Percentiles rank a stretch among this genome's conserved stretches.
phyloP scores from a whole-genome alignment of 495 filamentous ascomycete species.

The Entonaema liquescens region DNA sequence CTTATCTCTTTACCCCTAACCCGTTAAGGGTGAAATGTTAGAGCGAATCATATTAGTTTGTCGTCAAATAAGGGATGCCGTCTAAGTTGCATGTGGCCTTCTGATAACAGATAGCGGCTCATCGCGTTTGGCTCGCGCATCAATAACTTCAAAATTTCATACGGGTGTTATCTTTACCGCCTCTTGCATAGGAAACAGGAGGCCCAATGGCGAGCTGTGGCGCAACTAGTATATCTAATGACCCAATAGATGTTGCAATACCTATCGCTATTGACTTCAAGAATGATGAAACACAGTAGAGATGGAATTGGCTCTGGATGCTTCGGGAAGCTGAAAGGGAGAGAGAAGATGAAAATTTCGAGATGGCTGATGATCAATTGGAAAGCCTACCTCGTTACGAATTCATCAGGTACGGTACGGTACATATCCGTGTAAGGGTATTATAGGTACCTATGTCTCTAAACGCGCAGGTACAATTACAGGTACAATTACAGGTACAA shows the following conservation, averaged over 20 bases:
- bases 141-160: constrained; percentile 4
- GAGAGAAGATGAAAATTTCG: background rate
- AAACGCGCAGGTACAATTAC: background rate
- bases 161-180: constrained; percentile 26
- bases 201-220: constrained; percentile 26
- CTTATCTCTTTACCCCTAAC: background rate
- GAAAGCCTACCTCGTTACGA: background rate
- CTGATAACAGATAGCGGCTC: constrained; percentile 18
- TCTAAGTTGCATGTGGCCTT: background rate
- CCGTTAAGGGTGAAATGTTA: background rate
- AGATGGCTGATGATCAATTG: constrained; percentile 4
- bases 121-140: constrained; percentile 13
- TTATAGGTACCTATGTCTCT: too few species aligned
- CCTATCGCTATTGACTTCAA: constrained; percentile 32
- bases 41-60: background rate
- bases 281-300: constrained; percentile 34
- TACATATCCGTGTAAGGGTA: too few species aligned
- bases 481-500: background rate
- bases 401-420: too few species aligned
- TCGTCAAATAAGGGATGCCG: constrained; percentile 18
- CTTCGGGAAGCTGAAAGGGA: background rate
- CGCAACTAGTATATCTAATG: constrained; percentile 29
- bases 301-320: constrained; percentile 17
- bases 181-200: constrained; percentile 12
- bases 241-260: constrained; percentile 36